Evolutionary conservation across 2,329 filamentous ascomycete genomes (phyloP).

Genomic region (Clarireedia monteithiana): DNA sequence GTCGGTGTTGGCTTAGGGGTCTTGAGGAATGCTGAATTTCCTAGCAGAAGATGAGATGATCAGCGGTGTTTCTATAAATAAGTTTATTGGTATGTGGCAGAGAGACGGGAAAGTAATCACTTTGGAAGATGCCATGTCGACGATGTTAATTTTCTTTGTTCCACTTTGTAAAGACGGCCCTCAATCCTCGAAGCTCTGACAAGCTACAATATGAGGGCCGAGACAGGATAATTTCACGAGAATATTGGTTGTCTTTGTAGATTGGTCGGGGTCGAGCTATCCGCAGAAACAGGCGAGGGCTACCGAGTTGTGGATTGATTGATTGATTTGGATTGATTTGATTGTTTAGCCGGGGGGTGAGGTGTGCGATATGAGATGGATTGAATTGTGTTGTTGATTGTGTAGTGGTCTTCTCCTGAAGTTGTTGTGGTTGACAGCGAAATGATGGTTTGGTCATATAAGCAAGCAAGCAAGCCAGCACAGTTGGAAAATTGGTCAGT

Average conservation of each 20-base stretch:
- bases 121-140: conserved; percentile 55
- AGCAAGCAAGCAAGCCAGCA: background rate
- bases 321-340: background rate
- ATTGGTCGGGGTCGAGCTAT: conserved; percentile 19
- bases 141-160: conserved; percentile 25
- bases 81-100: conserved; percentile 21
- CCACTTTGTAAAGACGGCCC: conserved; percentile 20
- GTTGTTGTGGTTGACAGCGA: no score
- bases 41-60: conserved; percentile 34
- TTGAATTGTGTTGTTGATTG: background rate
- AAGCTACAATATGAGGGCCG: conserved; percentile 30
- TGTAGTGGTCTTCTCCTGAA: background rate
- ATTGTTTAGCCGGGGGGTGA: background rate
- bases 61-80: conserved; percentile 28
- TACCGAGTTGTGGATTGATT: background rate
- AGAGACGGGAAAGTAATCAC: conserved; percentile 34
- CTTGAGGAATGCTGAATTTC: conserved; percentile 59
- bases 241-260: conserved; percentile 17
- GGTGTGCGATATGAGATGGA: background rate
- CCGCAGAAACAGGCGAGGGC: conserved; percentile 21
- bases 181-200: conserved; percentile 30
- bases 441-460: background rate
- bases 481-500: background rate
- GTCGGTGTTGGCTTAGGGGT: conserved; percentile 57
- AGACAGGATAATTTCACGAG: conserved; percentile 15